Evolutionary conservation across 2,329 filamentous ascomycete species (phyloP), one percentile per base, ranked within the genome.

Genomic region (Beauveria varroae): DNA sequence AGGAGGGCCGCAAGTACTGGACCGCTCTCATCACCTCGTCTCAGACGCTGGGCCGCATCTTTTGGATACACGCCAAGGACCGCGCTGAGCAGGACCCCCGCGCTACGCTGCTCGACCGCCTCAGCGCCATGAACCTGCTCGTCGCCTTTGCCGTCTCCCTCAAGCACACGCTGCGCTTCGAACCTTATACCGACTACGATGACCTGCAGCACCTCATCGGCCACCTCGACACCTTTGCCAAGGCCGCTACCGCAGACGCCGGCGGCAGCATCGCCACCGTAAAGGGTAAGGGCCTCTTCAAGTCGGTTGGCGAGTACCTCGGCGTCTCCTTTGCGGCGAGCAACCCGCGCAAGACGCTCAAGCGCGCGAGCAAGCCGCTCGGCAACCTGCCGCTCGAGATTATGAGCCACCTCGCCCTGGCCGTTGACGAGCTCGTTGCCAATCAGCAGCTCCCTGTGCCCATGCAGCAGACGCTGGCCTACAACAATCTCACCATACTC

Each of bases 371-470:
- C 64, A 84, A 82, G 66, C 89, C 90, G 1, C 80, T 93, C 14
- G 91, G 91, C 60, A 93, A 96, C 72, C 79, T 93, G n/a, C 91
- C 91, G 0, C 79, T 93, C 9, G 91, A 96, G 71, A 89, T 95
- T 58, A 78, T 95, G 34, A 88, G 82, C 69, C 87, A 93, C 70
- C 73, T 95, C 5, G 83, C 84, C 22, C 75, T 85, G 26, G 88
- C 89, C 64, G 74, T 90, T 37, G 86, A 91, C 66, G 79, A 80
- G 56, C 75, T 86, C 64, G 78, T 87, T 54, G 70, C 74, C 34
- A 79, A 83, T 49, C 79, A 79, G 10, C 84, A 83, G 54, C 76
- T 89, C 34, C 74, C 78, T 14, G 72, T 85, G 22, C 77, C 80
- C 46, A 81, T 84, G 72, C 82, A 85, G 67, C 85, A 87, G 70